Percentiles rank a stretch among this genome's conserved stretches.
Conservation (phyloP, 2,329 filamentous ascomycete genomes). For the Aspergillus sp. region DNA sequence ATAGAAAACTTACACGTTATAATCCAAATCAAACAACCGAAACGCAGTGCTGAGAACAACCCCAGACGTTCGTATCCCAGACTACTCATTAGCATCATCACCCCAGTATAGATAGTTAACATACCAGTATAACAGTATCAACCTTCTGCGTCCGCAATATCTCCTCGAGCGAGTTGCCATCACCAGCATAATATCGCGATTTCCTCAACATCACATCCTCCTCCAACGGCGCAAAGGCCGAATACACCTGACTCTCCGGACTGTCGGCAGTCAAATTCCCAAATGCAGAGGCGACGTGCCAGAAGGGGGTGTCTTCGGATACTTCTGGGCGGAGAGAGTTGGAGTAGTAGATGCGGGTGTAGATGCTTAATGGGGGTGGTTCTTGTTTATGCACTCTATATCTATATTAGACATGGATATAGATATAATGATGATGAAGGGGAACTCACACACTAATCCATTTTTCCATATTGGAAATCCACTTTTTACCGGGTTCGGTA, state of each 20-base stretch:
- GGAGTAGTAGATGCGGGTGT: conserved; percentile 4
- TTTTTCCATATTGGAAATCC: background rate
- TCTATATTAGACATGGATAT: too few relatives aligned
- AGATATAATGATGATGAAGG: background rate
- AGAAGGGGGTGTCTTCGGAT: background rate
- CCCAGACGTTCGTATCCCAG: conserved; percentile 2
- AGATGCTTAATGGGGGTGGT: conserved; percentile 3
- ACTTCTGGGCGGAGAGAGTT: conserved; percentile 1
- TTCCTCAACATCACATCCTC: conserved; percentile 4
- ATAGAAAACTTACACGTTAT: conserved; percentile 1
- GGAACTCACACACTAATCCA: background rate
- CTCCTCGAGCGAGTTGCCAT: conserved; percentile 4
- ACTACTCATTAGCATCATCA: background rate
- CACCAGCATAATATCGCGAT: conserved; percentile 3
- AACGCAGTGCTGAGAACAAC: conserved; percentile 3
- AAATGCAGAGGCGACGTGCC: background rate
- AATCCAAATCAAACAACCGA: conserved; percentile 5
- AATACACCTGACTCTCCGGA: background rate
- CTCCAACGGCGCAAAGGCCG: background rate
- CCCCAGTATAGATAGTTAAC: too few relatives aligned
- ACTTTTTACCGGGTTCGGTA: background rate
- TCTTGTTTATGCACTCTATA: background rate
- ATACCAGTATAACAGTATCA: background rate
- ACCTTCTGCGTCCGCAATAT: background rate
- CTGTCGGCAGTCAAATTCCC: conserved; percentile 3